phyloP scores from a whole-genome alignment of 1,284 basidiomycete genomes.

The Rhodotorula sp. region DNA sequence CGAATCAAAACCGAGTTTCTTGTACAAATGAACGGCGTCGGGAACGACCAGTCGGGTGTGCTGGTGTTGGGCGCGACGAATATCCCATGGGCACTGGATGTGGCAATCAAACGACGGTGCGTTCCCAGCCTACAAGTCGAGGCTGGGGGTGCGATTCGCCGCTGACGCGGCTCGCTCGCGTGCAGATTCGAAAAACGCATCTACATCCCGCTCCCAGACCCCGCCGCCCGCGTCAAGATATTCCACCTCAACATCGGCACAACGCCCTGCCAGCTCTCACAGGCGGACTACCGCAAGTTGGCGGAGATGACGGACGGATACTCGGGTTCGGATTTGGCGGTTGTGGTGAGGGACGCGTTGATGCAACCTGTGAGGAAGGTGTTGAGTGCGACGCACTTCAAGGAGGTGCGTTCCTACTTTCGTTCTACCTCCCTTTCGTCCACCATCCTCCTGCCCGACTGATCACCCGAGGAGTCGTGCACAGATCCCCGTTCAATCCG shows the following conservation, averaged over 20 bases:
- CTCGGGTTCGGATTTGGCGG: conserved; percentile 92
- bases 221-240: conserved; percentile 90
- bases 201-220: conserved; percentile 93
- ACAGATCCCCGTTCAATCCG: conserved; percentile 50
- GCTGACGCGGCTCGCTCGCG: neutral
- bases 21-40: conserved; percentile 94
- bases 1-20: conserved; percentile 98
- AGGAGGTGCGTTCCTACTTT: conserved; percentile 53
- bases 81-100: conserved; percentile 95
- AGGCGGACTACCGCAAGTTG: conserved; percentile 76
- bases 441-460: neutral
- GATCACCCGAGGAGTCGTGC: no score
- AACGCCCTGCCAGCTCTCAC: conserved; percentile 80
- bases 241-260: conserved; percentile 94
- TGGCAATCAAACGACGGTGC: conserved; percentile 92
- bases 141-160: no score
- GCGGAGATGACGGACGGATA: conserved; percentile 85
- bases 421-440: neutral
- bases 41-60: conserved; percentile 94
- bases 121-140: conserved; percentile 30
- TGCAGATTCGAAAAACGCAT: conserved; percentile 76
- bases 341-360: conserved; percentile 91
- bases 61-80: conserved; percentile 99
- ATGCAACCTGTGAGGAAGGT: conserved; percentile 99
- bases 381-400: conserved; percentile 93